Percentiles rank a stretch among this genome's conserved stretches.
Conservation (phyloP, 495 filamentous ascomycete species). For the Corynascus novoguineensis region DNA sequence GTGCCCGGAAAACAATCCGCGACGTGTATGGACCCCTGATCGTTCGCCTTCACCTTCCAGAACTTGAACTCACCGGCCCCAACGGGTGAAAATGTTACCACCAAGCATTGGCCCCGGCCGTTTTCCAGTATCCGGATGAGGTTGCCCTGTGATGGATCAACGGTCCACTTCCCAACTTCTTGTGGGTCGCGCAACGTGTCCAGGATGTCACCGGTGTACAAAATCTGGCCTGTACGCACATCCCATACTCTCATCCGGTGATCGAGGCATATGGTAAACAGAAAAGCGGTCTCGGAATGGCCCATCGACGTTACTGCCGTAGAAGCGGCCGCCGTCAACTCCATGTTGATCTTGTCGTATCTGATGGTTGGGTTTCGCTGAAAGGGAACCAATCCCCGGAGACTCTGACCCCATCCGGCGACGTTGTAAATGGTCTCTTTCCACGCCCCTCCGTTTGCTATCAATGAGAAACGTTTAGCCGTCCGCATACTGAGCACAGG, state of each 20-base stretch:
- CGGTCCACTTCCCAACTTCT: conserved; percentile 60
- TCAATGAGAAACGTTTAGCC: background rate
- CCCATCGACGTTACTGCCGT: conserved; percentile 48
- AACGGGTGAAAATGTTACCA: conserved; percentile 81
- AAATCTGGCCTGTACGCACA: conserved; percentile 62
- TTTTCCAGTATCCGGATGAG: conserved; percentile 68
- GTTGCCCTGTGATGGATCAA: conserved; percentile 67
- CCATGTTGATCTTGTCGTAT: conserved; percentile 60
- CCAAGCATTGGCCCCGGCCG: conserved; percentile 60
- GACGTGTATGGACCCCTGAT: conserved; percentile 57
- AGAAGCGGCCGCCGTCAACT: conserved; percentile 57
- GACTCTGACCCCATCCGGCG: conserved; percentile 66
- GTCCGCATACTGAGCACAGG: background rate
- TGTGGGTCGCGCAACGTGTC: conserved; percentile 43
- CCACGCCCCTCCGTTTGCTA: conserved; percentile 55
- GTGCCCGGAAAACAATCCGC: conserved; percentile 61
- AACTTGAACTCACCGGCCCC: conserved; percentile 91
- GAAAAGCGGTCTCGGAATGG: conserved; percentile 44
- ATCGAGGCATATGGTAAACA: conserved; percentile 81
- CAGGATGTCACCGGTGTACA: conserved; percentile 67
- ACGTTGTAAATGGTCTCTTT: conserved; percentile 73
- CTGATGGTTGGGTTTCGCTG: conserved; percentile 58
- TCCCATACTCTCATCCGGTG: conserved; percentile 87
- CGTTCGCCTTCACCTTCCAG: conserved; percentile 68
- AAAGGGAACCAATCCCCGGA: conserved; percentile 68